A percentile compares a stretch with the other conserved stretches of the same genome.
phyloP scores from a whole-genome alignment of 495 filamentous ascomycete genomes.

The Oidiodendron maius region DNA sequence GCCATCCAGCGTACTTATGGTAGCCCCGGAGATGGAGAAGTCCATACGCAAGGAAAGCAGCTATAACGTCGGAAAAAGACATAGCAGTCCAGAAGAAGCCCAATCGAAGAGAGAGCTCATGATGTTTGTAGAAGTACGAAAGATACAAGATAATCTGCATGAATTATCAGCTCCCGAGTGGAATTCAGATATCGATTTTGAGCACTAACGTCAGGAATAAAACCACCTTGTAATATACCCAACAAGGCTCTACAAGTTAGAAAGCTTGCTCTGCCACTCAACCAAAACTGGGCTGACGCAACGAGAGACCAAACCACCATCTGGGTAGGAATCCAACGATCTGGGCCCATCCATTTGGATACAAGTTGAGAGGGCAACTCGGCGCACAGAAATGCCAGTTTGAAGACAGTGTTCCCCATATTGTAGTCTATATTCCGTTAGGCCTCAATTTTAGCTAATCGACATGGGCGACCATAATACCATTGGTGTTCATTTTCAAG shows the following conservation, averaged over 20 bases:
- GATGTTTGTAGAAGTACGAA: conserved; percentile 73
- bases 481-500: conserved; percentile 58
- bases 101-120: conserved; percentile 62
- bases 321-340: conserved; percentile 80
- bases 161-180: conserved; percentile 16
- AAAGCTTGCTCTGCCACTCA: conserved; percentile 57
- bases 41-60: conserved; percentile 67
- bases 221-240: conserved; percentile 72
- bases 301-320: conserved; percentile 77
- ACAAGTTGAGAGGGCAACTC: conserved; percentile 74
- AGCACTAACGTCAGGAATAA: conserved; percentile 39
- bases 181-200: too few relatives aligned
- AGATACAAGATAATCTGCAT: conserved; percentile 55
- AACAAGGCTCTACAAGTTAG: conserved; percentile 59
- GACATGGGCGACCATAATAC: conserved; percentile 21
- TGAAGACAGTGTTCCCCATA: conserved; percentile 71
- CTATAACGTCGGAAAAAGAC: conserved; percentile 57
- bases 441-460: not conserved
- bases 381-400: conserved; percentile 58
- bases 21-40: conserved; percentile 61
- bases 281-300: conserved; percentile 60
- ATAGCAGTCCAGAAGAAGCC: conserved; percentile 72
- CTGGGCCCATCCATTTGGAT: conserved; percentile 71
- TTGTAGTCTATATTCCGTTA: conserved; percentile 51
- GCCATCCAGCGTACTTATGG: conserved; percentile 62